Evolutionary conservation across 768 basidiomycete species (phyloP), one percentile per base, ranked within the genome.

Genomic region (Suillus placidus): DNA sequence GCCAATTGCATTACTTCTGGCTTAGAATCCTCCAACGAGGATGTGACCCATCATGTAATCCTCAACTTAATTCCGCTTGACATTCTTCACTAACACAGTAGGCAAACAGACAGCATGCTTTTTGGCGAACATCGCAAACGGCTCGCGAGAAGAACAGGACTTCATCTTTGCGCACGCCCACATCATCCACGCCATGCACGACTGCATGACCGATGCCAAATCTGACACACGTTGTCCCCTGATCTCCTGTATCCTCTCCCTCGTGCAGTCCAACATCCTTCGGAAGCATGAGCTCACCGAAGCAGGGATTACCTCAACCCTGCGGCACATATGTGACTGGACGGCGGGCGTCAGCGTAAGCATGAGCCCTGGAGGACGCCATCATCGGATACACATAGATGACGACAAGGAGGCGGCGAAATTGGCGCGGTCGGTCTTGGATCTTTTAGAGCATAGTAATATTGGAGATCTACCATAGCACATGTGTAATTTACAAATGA

Each of bases 91-190:
- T 14, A 61, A 58, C 47, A 4, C 13, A 18, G 6, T n/a, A 7
- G 16, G 3, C n/a, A 26, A 56, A 32, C 64, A 86, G 83, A 87
- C 89, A 0, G 83, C 88, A 0, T 86, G 80, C 71, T 77, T 86
- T 2, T 82, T 93, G 0, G 88, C 88, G 0, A 93, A 93, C 73
- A 79, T 94, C 16, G 82, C 87, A 42, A 92, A 92, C 72, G 87
- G 87, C 43, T 74, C 79, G 3, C 73, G 81, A 0, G 73, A 77
- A 18, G 82, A 85, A 52, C 88, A 88, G 64, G 78, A 79, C 47
- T 74, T 79, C 30, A 84, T 93, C 40, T 77, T 88, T n/a, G 70
- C 78, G 0, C 81, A 87, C 64, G 78, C 84, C 0, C 77, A 78
- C 6, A 78, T 93, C 7, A 82, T 93, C 4, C 71, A 73, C 13